Base-by-base conservation (phyloP, 2,329 filamentous ascomycete genomes). In the Ascochyta koolunga region DNA sequence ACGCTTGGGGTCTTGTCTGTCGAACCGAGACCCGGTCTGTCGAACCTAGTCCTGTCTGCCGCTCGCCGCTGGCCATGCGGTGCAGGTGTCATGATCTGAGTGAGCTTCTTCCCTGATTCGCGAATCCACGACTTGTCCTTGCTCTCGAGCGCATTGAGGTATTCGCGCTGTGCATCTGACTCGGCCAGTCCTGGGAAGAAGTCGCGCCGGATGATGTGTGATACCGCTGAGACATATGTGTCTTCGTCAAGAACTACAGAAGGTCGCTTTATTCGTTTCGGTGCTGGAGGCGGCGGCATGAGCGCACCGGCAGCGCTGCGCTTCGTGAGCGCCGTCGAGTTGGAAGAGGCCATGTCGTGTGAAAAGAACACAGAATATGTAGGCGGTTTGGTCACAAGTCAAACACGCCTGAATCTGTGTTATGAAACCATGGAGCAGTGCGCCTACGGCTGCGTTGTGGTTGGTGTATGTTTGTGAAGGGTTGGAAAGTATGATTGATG, bases 111-210 rank as follows among this genome's bases (percentile, higher is more conserved):
- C 42, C 89, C 86, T 5, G 92, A 92, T 64, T 87, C 91, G 15
- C 86, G 83, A 59, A 98, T 97, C 93, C 95, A 98, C 62, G 85
- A 83, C 44, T 83, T 79, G 75, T 99, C 88, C 53, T 89, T 89
- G 15, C 93, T 96, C 8, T 96, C 92, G 8, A 98, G 78, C 0
- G 95, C 95, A 68, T 96, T 89, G 25, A 99, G 81, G 65, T 97
- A 98, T 67, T 99, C 95, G 71, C 92, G 88, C 73, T 97, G 92
- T 0, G 88, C 89, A 66, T 96, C 87, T 13, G 87, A 88, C 72
- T 98, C 92, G 4, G 93, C 79, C 0, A 99, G 82, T 0, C 93
- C 95, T 0, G 95, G 95, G 68, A 98, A 99, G 80, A 96, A 99
- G 80, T 99, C 95, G 61, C 95, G 87, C 9, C 91, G 91, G 59